Base-by-base conservation (phyloP, 192 early-diverging fungal genomes). In the Spizellomyces sp. region DNA sequence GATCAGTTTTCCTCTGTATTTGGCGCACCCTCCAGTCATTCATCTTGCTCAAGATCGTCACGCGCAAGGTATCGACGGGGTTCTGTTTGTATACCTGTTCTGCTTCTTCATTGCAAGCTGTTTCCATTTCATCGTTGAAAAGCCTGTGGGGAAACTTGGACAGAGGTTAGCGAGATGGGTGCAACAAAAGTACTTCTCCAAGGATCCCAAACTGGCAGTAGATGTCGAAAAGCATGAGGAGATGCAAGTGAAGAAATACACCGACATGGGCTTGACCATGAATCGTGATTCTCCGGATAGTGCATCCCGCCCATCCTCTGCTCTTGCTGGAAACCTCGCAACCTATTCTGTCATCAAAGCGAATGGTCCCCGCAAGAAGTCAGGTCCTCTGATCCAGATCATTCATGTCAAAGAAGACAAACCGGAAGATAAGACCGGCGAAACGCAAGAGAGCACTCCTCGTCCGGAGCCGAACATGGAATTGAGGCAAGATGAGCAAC, bases 1-100 rank as follows among this genome's bases (percentile, higher is more conserved):
- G 48, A 68, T 77, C 69, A 73, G 70, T 8, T 77, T 77, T 65
- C 75, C 75, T 22, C 62, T 77, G 0, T 77, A 77, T 59, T 46
- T 77, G 44, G 52, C 48, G 9, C 75, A 77, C 58, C 71, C 67
- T 9, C 44, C 48, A 14, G 69, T 52, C 19, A 74, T 74, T 17
- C 65, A 74, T 48, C 56, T 74, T 15, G 46, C 46, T 22, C 54
- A 46, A 7, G 19, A 22, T 8, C 21, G 60, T 9, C 12, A 67
- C n/a, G 67, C 67, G 7, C 57, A 59, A 12, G 71, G 71, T 2
- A 67, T 74, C 17, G 71, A 74, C 58, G 71, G 71, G n/a, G n/a
- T 74, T 8, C 41, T 74, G 9, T 74, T 67, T 54, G 45, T 42
- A 12, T 66, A 9, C 56, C 22, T 41, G 6, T 9, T 47, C 10